Evolutionary conservation across 345 rosid genomes (phyloP).

Genomic region (Reutealis trisperma): DNA sequence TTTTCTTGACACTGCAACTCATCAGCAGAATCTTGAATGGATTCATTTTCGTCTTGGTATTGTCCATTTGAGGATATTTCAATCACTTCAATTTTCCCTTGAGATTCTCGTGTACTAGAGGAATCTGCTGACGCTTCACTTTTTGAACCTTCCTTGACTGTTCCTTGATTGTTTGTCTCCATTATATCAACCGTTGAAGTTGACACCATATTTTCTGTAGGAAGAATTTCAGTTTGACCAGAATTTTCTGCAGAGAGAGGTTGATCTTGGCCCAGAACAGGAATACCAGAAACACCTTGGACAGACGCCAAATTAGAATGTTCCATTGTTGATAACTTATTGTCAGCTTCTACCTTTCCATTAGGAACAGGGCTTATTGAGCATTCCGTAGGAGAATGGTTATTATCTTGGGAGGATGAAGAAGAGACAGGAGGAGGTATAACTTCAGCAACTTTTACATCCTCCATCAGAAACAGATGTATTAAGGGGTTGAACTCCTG

Average conservation of each 20-base stretch:
- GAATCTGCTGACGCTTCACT: constrained; percentile 16
- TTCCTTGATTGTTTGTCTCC: constrained; percentile 17
- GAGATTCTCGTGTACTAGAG: constrained; percentile 4
- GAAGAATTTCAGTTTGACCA: constrained; percentile 17
- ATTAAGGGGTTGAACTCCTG: constrained; percentile 13
- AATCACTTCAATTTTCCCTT: neutral
- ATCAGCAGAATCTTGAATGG: neutral
- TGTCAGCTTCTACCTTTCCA: constrained; percentile 29
- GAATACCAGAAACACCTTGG: constrained; percentile 10
- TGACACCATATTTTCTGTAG: constrained; percentile 18
- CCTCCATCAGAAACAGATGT: constrained; percentile 45
- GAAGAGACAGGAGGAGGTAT: constrained; percentile 34
- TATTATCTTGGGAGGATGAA: constrained; percentile 14
- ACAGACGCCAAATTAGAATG: constrained; percentile 21
- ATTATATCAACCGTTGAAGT: constrained; percentile 27
- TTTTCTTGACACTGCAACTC: neutral
- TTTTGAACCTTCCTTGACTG: constrained; percentile 19
- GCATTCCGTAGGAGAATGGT: constrained; percentile 15
- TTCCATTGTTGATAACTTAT: neutral
- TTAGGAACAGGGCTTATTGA: constrained; percentile 18
- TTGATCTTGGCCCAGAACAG: constrained; percentile 13
- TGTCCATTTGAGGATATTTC: constrained; percentile 8
- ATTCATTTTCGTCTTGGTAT: neutral
- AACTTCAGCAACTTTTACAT: constrained; percentile 33
- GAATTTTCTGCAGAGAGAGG: constrained; percentile 5